Evolutionary conservation across 371 early-diverging fungal genomes (phyloP).

Genomic region (Mucor irregularis): DNA sequence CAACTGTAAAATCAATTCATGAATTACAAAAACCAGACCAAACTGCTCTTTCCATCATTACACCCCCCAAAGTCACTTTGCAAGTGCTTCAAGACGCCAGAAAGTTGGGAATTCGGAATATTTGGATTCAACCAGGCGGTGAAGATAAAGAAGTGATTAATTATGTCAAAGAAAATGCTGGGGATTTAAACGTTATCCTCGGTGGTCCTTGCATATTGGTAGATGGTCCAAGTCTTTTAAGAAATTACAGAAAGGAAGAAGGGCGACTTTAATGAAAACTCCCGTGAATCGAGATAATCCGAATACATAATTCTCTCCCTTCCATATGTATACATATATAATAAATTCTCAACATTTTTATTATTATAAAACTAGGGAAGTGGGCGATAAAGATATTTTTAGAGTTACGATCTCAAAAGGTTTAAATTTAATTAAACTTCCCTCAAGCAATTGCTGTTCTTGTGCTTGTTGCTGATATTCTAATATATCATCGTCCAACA

Average conservation of each 20-base stretch:
- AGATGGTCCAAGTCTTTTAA: slow-evolving; percentile 40
- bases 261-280: not conserved
- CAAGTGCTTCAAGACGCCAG: slow-evolving; percentile 64
- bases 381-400: slow-evolving; percentile 52
- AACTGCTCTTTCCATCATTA: slow-evolving; percentile 72
- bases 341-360: no score
- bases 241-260: not conserved
- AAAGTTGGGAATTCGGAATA: slow-evolving; percentile 57
- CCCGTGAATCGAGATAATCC: not conserved
- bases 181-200: slow-evolving; percentile 58
- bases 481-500: slow-evolving; percentile 40
- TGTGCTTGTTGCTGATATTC: slow-evolving; percentile 38
- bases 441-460: slow-evolving; percentile 31
- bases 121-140: slow-evolving; percentile 88
- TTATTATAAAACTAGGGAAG: no score
- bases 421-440: slow-evolving; percentile 46
- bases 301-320: no score
- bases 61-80: slow-evolving; percentile 75
- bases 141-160: slow-evolving; percentile 57
- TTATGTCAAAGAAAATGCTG: slow-evolving; percentile 36
- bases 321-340: no score
- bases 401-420: slow-evolving; percentile 69
- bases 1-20: slow-evolving; percentile 41
- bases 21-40: slow-evolving; percentile 41
- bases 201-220: slow-evolving; percentile 81